A percentile compares a stretch with the other conserved stretches of the same genome.
phyloP scores from a whole-genome alignment of 1,139 yeast species.

The Saccharomycopsis hybrid region DNA sequence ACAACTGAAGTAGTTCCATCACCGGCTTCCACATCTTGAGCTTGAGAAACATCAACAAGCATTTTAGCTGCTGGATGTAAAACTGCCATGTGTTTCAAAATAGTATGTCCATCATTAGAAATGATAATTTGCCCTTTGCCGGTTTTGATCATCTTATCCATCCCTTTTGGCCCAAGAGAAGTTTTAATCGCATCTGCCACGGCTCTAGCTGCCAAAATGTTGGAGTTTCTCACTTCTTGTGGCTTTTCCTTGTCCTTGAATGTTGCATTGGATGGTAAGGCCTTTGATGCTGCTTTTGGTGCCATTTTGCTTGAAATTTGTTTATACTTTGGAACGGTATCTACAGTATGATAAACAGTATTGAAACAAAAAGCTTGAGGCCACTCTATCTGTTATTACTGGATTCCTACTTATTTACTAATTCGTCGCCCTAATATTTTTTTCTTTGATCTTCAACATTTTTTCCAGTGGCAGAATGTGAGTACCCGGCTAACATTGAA shows the following conservation, averaged over 20 bases:
- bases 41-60: constrained; percentile 95
- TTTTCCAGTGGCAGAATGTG: no score
- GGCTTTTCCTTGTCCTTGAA: constrained; percentile 96
- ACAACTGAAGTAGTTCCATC: constrained; percentile 99
- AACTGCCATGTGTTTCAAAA: constrained; percentile 94
- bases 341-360: no score
- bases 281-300: constrained; percentile 30
- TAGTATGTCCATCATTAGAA: constrained; percentile 97
- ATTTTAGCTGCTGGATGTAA: constrained; percentile 97
- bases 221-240: constrained; percentile 89
- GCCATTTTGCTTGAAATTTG: no score
- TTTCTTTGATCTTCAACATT: no score
- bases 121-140: constrained; percentile 88
- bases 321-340: no score
- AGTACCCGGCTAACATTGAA: no score
- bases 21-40: constrained; percentile 98
- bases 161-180: constrained; percentile 96
- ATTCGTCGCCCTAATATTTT: no score
- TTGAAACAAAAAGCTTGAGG: no score
- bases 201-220: constrained; percentile 93
- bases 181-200: constrained; percentile 98
- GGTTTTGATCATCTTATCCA: constrained; percentile 98
- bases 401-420: no score
- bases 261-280: constrained; percentile 69
- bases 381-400: no score